Base-by-base conservation (phyloP, 352 stramenopile genomes). In the Pythium aquatile region DNA sequence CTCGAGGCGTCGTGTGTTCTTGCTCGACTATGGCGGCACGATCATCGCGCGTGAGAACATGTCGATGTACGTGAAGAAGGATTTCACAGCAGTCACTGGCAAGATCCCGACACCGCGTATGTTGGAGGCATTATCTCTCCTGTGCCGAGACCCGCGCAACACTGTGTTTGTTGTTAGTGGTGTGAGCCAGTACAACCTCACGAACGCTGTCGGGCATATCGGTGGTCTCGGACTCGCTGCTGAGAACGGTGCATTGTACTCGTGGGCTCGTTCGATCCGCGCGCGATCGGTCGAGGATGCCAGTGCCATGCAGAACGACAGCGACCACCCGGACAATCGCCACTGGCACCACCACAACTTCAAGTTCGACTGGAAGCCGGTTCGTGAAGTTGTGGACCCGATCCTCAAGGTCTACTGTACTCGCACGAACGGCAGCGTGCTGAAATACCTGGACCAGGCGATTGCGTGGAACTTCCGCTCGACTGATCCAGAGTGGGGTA, bases 391-490 rank as follows among this genome's bases (percentile, higher is more conserved):
- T 16, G 90, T 95, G 8, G 86, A 98, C 55, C 93, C 94, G 39
- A 97, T 98, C 71, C 69, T 99, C 49, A 91, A 93, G 44, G 96
- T 98, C 53, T 98, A 98, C 78, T 98, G 96, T 53, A 93, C 94
- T 14, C 85, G 95, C 54, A 98, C 96, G 28, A 99, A 99, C 77
- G 97, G 96, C 26, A 98, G 93, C 62, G 90, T 98, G 9, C 83
- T 98, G 62, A 77, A 93, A 28, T 95, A 96, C 75, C 79, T 94
- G 16, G 87, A 98, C 39, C 96, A 98, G 68, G 96, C 93, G 58
- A 98, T 99, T 58, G 92, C 92, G 40, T 99, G 97, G 97, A 98
- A 97, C 66, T 99, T 98, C 72, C 97, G 98, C 61, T 98, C 89
- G 16, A 98, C 92, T 9, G 97, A 99, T 78, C 96, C 96, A 5